A percentile compares a stretch with the other conserved stretches of the same genome.
These are phyloP conservation scores for Fusarium protoensiforme DNA, from an alignment of 2,329 filamentous ascomycete genomes.

Conservation along the genomic window DNA sequence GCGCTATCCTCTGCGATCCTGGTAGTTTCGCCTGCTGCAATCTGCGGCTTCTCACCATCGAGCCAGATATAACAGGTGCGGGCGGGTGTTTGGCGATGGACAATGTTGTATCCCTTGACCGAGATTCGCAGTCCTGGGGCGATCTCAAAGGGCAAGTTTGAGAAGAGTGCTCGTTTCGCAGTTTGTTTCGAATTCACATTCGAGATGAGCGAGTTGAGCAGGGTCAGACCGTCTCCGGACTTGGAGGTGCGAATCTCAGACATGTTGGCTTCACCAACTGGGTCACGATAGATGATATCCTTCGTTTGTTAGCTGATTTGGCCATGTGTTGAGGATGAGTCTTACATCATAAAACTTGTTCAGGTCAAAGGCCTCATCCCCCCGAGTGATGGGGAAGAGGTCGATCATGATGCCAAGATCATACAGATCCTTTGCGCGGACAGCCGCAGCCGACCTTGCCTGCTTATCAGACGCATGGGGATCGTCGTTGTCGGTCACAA, in stretches of 20 bases:
- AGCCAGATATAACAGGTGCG: conserved; percentile 90
- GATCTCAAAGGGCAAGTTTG: conserved; percentile 86
- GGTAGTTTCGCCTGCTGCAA: conserved; percentile 79
- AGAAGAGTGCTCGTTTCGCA: conserved; percentile 86
- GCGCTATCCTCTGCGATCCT: conserved; percentile 82
- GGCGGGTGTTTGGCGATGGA: conserved; percentile 85
- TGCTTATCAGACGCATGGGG: conserved; percentile 81
- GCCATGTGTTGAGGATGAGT: conserved; percentile 25
- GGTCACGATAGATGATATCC: conserved; percentile 91
- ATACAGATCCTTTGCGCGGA: conserved; percentile 93
- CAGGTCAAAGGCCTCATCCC: conserved; percentile 78
- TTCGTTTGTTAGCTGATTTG: conserved; percentile 46
- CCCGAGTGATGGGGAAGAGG: conserved; percentile 86
- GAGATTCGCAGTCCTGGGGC: conserved; percentile 87
- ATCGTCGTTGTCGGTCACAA: conserved; percentile 94
- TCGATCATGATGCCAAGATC: conserved; percentile 93
- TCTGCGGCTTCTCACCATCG: conserved; percentile 84
- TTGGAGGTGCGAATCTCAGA: conserved; percentile 70
- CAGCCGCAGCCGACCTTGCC: conserved; percentile 79
- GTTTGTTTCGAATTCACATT: conserved; percentile 93
- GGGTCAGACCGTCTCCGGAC: conserved; percentile 78
- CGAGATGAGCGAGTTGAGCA: conserved; percentile 83
- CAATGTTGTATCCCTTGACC: conserved; percentile 90
- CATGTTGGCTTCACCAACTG: conserved; percentile 72
- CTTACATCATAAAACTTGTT: conserved; percentile 89